Evolutionary conservation across 2,329 filamentous ascomycete genomes (phyloP).

Genomic region (Pseudogymnoascus sp.): DNA sequence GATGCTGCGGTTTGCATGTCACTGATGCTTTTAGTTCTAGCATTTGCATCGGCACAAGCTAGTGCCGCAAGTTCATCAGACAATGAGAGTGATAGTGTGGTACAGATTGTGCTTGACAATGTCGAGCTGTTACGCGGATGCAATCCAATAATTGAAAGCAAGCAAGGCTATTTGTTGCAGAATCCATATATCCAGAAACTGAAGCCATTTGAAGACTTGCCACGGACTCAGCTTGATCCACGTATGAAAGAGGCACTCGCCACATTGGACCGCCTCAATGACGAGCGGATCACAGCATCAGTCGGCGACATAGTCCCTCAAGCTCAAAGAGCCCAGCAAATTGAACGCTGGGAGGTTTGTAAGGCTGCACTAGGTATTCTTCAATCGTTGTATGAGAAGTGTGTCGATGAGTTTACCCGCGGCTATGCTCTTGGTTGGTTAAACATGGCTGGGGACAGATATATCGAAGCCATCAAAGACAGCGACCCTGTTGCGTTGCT

Average conservation of each 20-base stretch:
- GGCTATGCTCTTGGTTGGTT: slow-evolving; percentile 16
- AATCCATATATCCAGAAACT: slow-evolving; percentile 15
- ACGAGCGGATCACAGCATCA: slow-evolving; percentile 10
- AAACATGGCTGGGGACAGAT: slow-evolving; percentile 17
- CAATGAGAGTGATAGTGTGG: neutral
- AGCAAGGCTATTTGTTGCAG: slow-evolving; percentile 10
- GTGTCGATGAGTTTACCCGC: slow-evolving; percentile 10
- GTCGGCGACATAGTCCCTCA: neutral
- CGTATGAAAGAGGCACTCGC: slow-evolving; percentile 5
- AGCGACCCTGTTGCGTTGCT: slow-evolving; percentile 14
- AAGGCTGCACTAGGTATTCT: slow-evolving; percentile 14
- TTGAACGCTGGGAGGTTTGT: slow-evolving; percentile 12
- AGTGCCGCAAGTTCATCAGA: neutral
- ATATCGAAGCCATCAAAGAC: slow-evolving; percentile 13
- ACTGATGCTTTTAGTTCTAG: slow-evolving; percentile 15
- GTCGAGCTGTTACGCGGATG: slow-evolving; percentile 14
- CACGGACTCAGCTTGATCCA: slow-evolving; percentile 8
- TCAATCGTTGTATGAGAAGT: slow-evolving; percentile 13
- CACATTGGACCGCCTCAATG: slow-evolving; percentile 11
- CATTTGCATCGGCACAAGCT: slow-evolving; percentile 15
- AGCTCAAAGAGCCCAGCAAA: slow-evolving; percentile 7
- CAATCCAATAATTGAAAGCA: slow-evolving; percentile 10
- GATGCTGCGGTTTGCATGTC: slow-evolving; percentile 15
- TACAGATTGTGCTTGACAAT: slow-evolving; percentile 13
- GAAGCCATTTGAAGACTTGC: slow-evolving; percentile 12